Evolutionary conservation across 495 filamentous ascomycete genomes (phyloP), one percentile per base, ranked within the genome.

Genomic region (Thozetella sp.): DNA sequence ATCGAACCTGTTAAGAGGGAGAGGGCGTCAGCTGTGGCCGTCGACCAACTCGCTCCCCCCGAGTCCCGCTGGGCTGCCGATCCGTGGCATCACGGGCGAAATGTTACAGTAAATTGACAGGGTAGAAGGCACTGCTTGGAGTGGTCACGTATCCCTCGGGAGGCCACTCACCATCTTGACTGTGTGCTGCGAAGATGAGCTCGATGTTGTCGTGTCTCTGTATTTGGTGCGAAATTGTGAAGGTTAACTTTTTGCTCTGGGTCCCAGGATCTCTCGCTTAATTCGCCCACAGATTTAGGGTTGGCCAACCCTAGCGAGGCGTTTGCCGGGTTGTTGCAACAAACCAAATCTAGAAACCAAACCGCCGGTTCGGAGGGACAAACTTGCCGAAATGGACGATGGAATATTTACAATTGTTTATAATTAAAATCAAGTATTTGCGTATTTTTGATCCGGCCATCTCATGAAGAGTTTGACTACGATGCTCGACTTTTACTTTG

Each of bases 1-100:
- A 98, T 81, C 95, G 93, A 84, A 97, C 95, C 95, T 97, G 71
- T 54, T 68, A 65, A 51, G 60, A 60, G 65, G 63, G 67, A 57
- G 22, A 62, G 56, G 70, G 66, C 72, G 75, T 80, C 67, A 79
- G 78, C 65, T 48, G 37, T 55, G 46, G 56, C 55, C 56, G 34
- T 40, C 51, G 30, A 26, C 25, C 1, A 24, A 2, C 24, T 6
- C 43, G n/a, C 2, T n/a, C 53, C 50, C 52, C 57, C 43, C 55
- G 54, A 27, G 22, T 56, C 45, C 26, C 34, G 45, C 26, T 17
- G 15, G n/a, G 27, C 48, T 17, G 48, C n/a, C n/a, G n/a, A n/a
- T n/a, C n/a, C n/a, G n/a, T n/a, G n/a, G n/a, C n/a, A n/a, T n/a
- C n/a, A n/a, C n/a, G n/a, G n/a, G n/a, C n/a, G n/a, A n/a, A n/a